Evolutionary conservation across 495 filamentous ascomycete genomes (phyloP).

Genomic region (Aspergillus coremiiformis): DNA sequence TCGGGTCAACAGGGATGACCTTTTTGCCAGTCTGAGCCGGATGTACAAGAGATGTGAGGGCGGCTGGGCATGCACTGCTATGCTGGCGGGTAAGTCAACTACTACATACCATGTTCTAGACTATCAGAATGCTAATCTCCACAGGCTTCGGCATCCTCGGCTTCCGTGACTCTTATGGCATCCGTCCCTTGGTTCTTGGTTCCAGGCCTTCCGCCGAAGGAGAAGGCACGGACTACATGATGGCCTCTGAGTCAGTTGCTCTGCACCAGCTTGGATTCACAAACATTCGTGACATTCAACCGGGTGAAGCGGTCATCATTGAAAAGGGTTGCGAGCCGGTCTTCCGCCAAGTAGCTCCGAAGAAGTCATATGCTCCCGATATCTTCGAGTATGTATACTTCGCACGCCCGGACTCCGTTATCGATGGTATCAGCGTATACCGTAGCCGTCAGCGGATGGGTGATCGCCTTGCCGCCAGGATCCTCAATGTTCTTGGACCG

Average conservation of each 20-base stretch:
- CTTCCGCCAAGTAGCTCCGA: constrained; percentile 66
- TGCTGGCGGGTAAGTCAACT: constrained; percentile 67
- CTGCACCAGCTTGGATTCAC: constrained; percentile 79
- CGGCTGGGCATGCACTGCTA: constrained; percentile 81
- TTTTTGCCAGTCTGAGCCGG: constrained; percentile 67
- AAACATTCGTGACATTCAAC: constrained; percentile 74
- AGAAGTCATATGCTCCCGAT: constrained; percentile 75
- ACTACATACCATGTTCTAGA: not conserved
- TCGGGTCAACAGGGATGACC: constrained; percentile 83
- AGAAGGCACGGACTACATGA: constrained; percentile 83
- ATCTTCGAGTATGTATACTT: constrained; percentile 81
- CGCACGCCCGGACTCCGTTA: constrained; percentile 81
- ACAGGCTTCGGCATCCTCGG: constrained; percentile 76
- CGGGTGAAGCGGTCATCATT: constrained; percentile 91
- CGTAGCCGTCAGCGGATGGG: constrained; percentile 90
- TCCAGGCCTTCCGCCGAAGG: constrained; percentile 59
- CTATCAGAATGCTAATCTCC: constrained; percentile 11
- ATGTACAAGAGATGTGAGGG: constrained; percentile 77
- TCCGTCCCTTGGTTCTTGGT: constrained; percentile 81
- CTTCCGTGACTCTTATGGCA: constrained; percentile 85
- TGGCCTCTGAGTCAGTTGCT: constrained; percentile 94
- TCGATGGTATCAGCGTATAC: constrained; percentile 90
- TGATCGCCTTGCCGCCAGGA: constrained; percentile 70
- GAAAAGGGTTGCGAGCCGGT: constrained; percentile 70
- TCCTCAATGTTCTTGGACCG: constrained; percentile 63